phyloP scores from a whole-genome alignment of 257 asterid genomes.

The Coffea canephora region DNA sequence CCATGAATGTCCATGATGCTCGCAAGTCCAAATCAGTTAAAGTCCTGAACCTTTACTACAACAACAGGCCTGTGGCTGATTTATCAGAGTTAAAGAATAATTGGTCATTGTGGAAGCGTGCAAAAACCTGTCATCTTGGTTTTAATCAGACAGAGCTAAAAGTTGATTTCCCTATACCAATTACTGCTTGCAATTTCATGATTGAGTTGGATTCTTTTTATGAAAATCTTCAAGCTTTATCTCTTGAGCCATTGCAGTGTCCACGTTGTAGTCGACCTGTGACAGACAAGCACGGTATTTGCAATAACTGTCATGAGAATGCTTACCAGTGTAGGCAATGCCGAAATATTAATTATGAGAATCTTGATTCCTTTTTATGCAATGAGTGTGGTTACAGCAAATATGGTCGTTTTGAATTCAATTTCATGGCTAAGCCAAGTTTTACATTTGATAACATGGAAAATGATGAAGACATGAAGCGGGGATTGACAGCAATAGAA shows the following conservation, averaged over 20 bases:
- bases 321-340: slow-evolving; percentile 99
- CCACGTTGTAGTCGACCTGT: slow-evolving; percentile 99
- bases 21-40: slow-evolving; percentile 95
- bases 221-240: slow-evolving; percentile 96
- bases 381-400: slow-evolving; percentile 99
- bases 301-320: slow-evolving; percentile 96
- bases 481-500: slow-evolving; percentile 95
- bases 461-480: slow-evolving; percentile 97
- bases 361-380: slow-evolving; percentile 94
- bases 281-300: slow-evolving; percentile 93
- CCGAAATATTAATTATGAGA: slow-evolving; percentile 96
- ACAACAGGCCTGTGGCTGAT: slow-evolving; percentile 99
- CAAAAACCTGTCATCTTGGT: slow-evolving; percentile 88
- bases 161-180: slow-evolving; percentile 94
- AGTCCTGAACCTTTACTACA: slow-evolving; percentile 93
- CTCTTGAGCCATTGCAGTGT: slow-evolving; percentile 98
- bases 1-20: slow-evolving; percentile 98
- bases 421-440: slow-evolving; percentile 98
- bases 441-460: slow-evolving; percentile 97
- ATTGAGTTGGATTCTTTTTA: slow-evolving; percentile 95
- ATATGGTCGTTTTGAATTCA: slow-evolving; percentile 98
- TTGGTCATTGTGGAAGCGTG: slow-evolving; percentile 99
- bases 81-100: slow-evolving; percentile 93
- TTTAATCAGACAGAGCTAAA: slow-evolving; percentile 94
- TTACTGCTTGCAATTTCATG: slow-evolving; percentile 97